A percentile compares a stretch with the other conserved stretches of the same genome.
Conservation (phyloP, 306 rosid genomes). For the Canavalia gladiata region DNA sequence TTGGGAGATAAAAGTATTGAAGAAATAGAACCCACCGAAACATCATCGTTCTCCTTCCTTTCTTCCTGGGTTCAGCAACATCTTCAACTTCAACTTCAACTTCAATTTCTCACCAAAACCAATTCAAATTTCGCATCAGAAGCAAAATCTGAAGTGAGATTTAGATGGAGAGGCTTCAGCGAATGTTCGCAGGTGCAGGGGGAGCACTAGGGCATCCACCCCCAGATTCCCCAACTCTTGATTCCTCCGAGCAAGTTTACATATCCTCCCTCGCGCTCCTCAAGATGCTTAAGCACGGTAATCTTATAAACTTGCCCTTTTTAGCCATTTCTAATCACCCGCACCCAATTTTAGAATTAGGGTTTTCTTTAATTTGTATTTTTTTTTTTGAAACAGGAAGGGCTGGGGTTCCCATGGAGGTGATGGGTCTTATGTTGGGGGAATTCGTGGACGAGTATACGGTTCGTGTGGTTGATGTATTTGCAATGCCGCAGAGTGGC, state of each 20-base stretch:
- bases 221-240: constrained; percentile 88
- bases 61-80: not conserved
- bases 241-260: constrained; percentile 94
- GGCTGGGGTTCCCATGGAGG: constrained; percentile 99
- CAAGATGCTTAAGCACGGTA: constrained; percentile 95
- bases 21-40: no score
- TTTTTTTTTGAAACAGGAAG: constrained; percentile 62
- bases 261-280: constrained; percentile 94
- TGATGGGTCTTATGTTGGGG: constrained; percentile 98
- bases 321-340: constrained; percentile 9
- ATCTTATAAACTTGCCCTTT: constrained; percentile 37
- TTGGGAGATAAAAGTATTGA: no score
- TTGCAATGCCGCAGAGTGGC: constrained; percentile 98
- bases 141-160: constrained; percentile 13
- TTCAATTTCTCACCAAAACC: constrained; percentile 17
- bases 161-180: constrained; percentile 78
- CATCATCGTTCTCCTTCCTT: not conserved
- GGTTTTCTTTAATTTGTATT: constrained; percentile 19
- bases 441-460: constrained; percentile 95
- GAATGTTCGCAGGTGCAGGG: constrained; percentile 96
- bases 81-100: constrained; percentile 5
- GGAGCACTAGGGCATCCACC: constrained; percentile 91
- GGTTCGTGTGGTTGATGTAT: constrained; percentile 93
- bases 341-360: constrained; percentile 37
- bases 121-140: not conserved